Evolutionary conservation across 345 rosid species (phyloP), one percentile per base, ranked within the genome.

Genomic region (Xanthoceras sorbifolium): DNA sequence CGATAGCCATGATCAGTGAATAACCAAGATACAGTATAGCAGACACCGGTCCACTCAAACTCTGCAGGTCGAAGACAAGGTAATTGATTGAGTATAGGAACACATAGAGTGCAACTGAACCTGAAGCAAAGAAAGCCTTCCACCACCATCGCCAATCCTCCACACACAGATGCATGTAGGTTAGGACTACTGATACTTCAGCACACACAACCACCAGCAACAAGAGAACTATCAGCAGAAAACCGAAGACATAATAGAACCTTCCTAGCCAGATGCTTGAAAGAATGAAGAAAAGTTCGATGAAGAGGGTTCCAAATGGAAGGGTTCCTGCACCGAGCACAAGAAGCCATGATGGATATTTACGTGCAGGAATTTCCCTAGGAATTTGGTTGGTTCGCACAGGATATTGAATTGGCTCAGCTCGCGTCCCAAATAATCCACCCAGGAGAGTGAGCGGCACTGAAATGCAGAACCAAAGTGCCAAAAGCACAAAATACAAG

Each of bases 81-180:
- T 92, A 92, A 78, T 90, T 90, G 85, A 92, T 89, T 59, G 97
- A 89, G 84, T 89, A 92, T 1, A 90, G 82, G 74, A 90, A 92
- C 26, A 92, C 93, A n/a, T 90, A 92, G 73, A 92, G 84, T 5
- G 97, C 85, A 8, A 92, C 97, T 46, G 94, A 92, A 54, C 97
- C 97, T 6, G 94, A 90, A 20, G 97, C 97, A 40, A 73, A 92
- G 89, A 92, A 92, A 4, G 97, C 89, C 83, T 90, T 92, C 97
- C 97, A 92, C 97, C 94, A 90, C 97, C 97, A 92, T 69, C 83
- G 87, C 97, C 97, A 92, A 64, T 92, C 97, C 82, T 92, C 97
- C 15, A 89, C 97, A 17, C 94, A 92, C 31, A 92, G 97, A 74
- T 90, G 97, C 94, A 92, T 92, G 79, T 90, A 92, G 28, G 94